These are phyloP conservation scores for Quercus engelmannii DNA, from an alignment of 306 rosid genomes.

Conservation along the genomic window DNA sequence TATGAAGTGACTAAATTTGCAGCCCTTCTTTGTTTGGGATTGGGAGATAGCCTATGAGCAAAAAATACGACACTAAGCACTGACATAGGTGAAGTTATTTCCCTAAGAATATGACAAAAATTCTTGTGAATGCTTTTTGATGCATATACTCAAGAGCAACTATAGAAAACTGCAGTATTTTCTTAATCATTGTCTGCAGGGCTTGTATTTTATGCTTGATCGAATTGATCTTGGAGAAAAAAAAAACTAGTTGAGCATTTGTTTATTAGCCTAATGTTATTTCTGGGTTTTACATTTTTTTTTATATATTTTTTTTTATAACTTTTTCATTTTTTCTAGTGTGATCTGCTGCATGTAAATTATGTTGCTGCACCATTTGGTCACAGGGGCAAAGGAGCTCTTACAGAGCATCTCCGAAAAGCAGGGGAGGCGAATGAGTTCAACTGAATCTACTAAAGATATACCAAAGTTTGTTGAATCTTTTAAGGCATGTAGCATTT, in stretches of 20 bases:
- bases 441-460: constrained; percentile 75
- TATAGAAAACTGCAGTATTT: background rate
- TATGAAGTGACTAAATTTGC: too few relatives aligned
- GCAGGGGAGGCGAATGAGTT: constrained; percentile 83
- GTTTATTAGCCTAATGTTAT: background rate
- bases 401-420: constrained; percentile 83
- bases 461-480: constrained; percentile 68
- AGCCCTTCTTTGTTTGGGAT: too few relatives aligned
- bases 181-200: background rate
- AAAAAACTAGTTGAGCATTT: background rate
- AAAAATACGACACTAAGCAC: too few relatives aligned
- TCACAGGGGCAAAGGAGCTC: constrained; percentile 85
- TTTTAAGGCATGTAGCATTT: constrained; percentile 61
- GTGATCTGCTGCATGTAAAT: background rate
- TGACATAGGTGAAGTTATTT: too few relatives aligned
- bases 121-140: background rate
- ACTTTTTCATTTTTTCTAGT: background rate
- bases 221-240: background rate
- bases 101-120: background rate
- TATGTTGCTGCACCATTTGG: constrained; percentile 18
- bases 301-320: too few relatives aligned
- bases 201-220: background rate
- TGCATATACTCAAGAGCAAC: background rate
- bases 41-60: too few relatives aligned
- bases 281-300: background rate